Evolutionary conservation across 2,329 filamentous ascomycete species (phyloP), one percentile per base, ranked within the genome.

Genomic region (Rachicladosporium sp.): DNA sequence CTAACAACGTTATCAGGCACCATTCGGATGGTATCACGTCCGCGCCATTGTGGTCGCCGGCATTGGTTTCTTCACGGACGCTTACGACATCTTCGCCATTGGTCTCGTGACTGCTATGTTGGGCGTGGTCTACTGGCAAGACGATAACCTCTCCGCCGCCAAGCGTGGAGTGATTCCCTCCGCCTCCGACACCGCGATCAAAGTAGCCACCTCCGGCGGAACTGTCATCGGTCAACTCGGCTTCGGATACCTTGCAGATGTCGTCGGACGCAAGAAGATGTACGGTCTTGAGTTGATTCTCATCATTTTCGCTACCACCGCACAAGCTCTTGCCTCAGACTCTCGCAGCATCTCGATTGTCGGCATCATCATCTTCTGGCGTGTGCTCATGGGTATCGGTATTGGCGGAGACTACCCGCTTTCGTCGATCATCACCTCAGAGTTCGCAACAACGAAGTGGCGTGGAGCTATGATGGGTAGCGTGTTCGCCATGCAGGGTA

Each of bases 11-110:
- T 19, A 19, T 19, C 15, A 19, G 15, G 82, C 82, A 6, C 78
- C 78, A 3, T 88, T 89, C 45, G 80, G 83, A 54, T 89, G 83
- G 82, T 85, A 87, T 57, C 84, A 91, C 55, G 74, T 88, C 43
- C 74, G 83, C 31, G 80, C 83, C 42, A 74, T 83, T 38, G 64
- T 83, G 6, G 83, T 89, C 15, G 83, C 83, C 27, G 84, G 85
- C 52, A 80, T 89, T 45, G 85, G 84, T 50, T 91, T 93, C 74
- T 91, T 91, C 63, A 89, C 84, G 10, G 85, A 89, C 57, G 82
- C 82, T 9, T 89, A 88, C 62, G 57, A 60, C 43, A 84, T 87
- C 65, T 91, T 91, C 60, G 78, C 80, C 54, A 80, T 82, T 50
- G 80, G 78, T 47, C 67, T 86, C 54, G 67, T 81, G 46, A 83